Base-by-base conservation (phyloP, 331 rosid genomes). In the Arachis monticola region DNA sequence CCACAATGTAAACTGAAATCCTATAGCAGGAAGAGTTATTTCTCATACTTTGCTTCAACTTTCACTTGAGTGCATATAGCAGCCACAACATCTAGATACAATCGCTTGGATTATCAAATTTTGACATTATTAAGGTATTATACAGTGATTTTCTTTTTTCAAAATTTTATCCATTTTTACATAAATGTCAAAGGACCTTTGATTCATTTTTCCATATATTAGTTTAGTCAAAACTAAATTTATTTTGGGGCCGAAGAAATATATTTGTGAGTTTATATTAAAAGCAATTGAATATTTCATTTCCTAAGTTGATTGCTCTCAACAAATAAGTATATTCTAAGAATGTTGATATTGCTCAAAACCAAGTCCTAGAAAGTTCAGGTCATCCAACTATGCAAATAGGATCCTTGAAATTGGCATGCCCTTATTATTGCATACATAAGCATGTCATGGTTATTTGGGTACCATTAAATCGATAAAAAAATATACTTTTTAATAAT, bases 351-450 rank as follows among this genome's bases (percentile, higher is more conserved):
- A 3, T 41, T 41, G 4, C 6, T 41, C 45, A 41, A 41, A 41
- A 73, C 44, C 13, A 47, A 47, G 78, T 61, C 62, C 38, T n/a
- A 27, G 70, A 73, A 62, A 62, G 40, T 73, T 74, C 59, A 52
- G 48, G 59, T 17, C 22, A 32, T 76, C 67, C 59, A 76, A 66
- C 65, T 75, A 17, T 44, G 27, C 58, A 60, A 76, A 66, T 58
- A 42, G 44, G 73, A 67, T 76, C 30, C 27, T 8, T 66, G 80
- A 76, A 46, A 58, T 67, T 14, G 22, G 35, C 74, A 56, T 59
- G 22, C 69, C 12, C 63, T 10, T 17, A 0, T 35, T 22, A 1
- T 35, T 22, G 27, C 68, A 58, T 67, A 27, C 68, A 55, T 55
- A 31, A 42, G 67, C 11, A 64, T 42, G 62, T 52, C 22, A 42